These are phyloP conservation scores for Noccaea bulbosa DNA, from an alignment of 345 rosid genomes.

Conservation along the genomic window DNA sequence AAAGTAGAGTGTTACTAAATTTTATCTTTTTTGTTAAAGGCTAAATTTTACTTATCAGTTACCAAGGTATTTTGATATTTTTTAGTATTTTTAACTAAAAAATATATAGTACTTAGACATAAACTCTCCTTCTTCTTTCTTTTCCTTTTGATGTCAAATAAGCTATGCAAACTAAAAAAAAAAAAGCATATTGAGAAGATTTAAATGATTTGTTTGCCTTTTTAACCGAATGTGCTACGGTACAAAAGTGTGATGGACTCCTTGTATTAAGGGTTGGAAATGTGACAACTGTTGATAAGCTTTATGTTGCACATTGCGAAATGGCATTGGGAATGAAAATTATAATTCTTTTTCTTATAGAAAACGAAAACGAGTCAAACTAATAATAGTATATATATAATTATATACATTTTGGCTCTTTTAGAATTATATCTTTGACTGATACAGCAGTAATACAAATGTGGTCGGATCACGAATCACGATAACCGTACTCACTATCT, in stretches of 20 bases:
- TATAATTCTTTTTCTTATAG: slow-evolving; percentile 17
- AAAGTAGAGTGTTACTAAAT: not conserved
- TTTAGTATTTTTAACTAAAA: not conserved
- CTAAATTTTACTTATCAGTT: no score
- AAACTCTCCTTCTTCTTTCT: not conserved
- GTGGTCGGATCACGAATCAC: slow-evolving; percentile 33
- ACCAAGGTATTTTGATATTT: slow-evolving; percentile 19
- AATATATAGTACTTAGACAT: slow-evolving; percentile 1
- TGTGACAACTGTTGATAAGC: slow-evolving; percentile 34
- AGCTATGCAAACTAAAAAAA: slow-evolving; percentile 9
- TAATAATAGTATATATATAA: slow-evolving; percentile 23
- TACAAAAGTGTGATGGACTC: slow-evolving; percentile 39
- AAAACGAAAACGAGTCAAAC: slow-evolving; percentile 33
- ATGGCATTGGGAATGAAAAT: slow-evolving; percentile 47
- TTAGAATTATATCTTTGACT: slow-evolving; percentile 35
- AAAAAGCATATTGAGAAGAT: slow-evolving; percentile 1
- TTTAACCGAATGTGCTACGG: slow-evolving; percentile 29
- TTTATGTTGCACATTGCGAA: slow-evolving; percentile 33
- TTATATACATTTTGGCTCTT: slow-evolving; percentile 22
- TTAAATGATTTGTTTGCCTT: not conserved
- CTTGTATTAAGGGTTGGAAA: slow-evolving; percentile 43
- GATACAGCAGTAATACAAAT: slow-evolving; percentile 16
- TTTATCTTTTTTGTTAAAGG: not conserved
- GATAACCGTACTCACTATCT: slow-evolving; percentile 21
- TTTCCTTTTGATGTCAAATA: slow-evolving; percentile 1